Evolutionary conservation across 352 stramenopile genomes (phyloP).

Genomic region (Peronospora tabacina): DNA sequence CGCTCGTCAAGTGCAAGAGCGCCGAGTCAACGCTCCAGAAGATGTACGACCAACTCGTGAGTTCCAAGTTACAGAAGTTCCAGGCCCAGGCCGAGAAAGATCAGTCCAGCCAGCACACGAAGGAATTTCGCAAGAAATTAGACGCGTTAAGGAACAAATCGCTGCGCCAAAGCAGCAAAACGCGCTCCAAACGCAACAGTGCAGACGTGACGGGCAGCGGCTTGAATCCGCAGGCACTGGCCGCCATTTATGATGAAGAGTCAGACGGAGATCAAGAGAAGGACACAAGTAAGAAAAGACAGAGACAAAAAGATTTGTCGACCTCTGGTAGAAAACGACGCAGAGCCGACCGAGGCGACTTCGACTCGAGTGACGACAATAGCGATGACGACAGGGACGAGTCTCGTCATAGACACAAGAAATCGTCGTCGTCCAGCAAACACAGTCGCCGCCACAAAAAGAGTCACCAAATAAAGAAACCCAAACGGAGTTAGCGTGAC

Average conservation of each 20-base stretch:
- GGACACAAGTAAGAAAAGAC: constrained; percentile 45
- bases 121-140: constrained; percentile 54
- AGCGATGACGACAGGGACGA: constrained; percentile 19
- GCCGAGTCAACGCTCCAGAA: constrained; percentile 61
- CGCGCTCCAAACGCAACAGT: constrained; percentile 21
- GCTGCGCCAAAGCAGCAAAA: constrained; percentile 47
- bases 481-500: constrained; percentile 31
- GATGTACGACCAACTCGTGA: constrained; percentile 70
- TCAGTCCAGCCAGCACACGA: constrained; percentile 29
- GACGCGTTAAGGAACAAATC: constrained; percentile 59
- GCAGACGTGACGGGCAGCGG: constrained; percentile 32
- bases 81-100: constrained; percentile 47
- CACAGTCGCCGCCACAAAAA: constrained; percentile 22
- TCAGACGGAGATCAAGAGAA: constrained; percentile 29
- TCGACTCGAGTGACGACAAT: constrained; percentile 14
- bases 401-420: constrained; percentile 18
- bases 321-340: constrained; percentile 14
- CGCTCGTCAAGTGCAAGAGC: constrained; percentile 37
- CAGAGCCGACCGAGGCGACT: constrained; percentile 14
- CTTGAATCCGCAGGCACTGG: constrained; percentile 64
- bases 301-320: constrained; percentile 30
- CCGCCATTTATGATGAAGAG: constrained; percentile 43
- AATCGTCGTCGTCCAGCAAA: constrained; percentile 15
- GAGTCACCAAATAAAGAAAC: constrained; percentile 26
- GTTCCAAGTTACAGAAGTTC: constrained; percentile 63